Conservation (phyloP, 345 rosid genomes). For the Camelina laxa region DNA sequence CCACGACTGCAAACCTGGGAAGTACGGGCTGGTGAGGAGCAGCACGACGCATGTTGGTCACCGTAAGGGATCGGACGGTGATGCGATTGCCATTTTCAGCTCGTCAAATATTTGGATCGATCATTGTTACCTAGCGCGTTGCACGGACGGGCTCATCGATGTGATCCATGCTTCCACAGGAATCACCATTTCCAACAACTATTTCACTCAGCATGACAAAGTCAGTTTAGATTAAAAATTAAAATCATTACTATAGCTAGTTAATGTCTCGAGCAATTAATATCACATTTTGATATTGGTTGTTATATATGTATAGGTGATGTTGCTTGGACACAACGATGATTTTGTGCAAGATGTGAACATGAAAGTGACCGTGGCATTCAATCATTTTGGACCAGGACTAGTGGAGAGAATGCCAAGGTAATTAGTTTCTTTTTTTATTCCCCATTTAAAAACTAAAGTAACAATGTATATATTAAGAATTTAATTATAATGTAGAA, state of each 20-base stretch:
- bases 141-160: slow-evolving; percentile 82
- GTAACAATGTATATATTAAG: not conserved
- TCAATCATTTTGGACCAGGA: slow-evolving; percentile 84
- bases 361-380: slow-evolving; percentile 86
- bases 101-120: slow-evolving; percentile 88
- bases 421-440: slow-evolving; percentile 39
- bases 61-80: slow-evolving; percentile 79
- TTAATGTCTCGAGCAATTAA: not conserved
- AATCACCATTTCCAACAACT: slow-evolving; percentile 84
- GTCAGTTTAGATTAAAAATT: slow-evolving; percentile 38
- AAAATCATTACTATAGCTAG: not conserved
- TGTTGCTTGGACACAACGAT: slow-evolving; percentile 86
- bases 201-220: slow-evolving; percentile 79
- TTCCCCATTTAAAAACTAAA: not conserved
- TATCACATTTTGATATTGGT: not conserved
- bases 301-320: slow-evolving; percentile 52
- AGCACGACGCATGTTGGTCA: slow-evolving; percentile 53
- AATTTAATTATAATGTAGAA: not conserved
- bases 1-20: slow-evolving; percentile 80
- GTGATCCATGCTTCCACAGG: slow-evolving; percentile 83
- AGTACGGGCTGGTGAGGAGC: slow-evolving; percentile 51
- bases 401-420: slow-evolving; percentile 95
- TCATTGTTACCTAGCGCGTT: slow-evolving; percentile 72
- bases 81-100: slow-evolving; percentile 64
- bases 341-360: slow-evolving; percentile 66